Evolutionary conservation across 352 stramenopile genomes (phyloP), one percentile per base, ranked within the genome.

Genomic region (Phytophthora brassicae): DNA sequence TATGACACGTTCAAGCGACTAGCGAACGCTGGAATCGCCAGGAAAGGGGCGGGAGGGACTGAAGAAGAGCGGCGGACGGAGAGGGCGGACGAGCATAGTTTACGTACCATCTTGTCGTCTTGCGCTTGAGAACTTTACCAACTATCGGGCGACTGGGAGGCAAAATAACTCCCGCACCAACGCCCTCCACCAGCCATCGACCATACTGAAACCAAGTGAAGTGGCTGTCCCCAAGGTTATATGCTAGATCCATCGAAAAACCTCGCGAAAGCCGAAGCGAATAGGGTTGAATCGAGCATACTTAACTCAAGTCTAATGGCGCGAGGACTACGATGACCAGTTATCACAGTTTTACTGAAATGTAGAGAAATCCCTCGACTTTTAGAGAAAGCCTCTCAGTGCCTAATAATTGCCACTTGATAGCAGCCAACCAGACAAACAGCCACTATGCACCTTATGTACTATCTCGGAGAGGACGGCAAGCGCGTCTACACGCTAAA

Each of bases 401-500:
- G 36, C 16, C n/a, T n/a, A n/a, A n/a, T n/a, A 4, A 45, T 44
- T 19, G 13, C 16, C 39, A 55, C 31, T 61, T 51, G 50, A 65
- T 42, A 36, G 20, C 16, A 38, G 33, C 45, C 55, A 47, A 48
- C 35, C 56, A 60, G 36, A 24, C 55, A 47, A 31, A 19, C 39
- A 56, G 59, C 3, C 56, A 88, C 58, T 60, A 99, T 99, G 97
- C 97, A 99, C 84, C 90, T 99, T 65, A 99, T 99, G 97, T 99
- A 98, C 80, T 99, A 99, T 84, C 70, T 98, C 39, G 94, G 97
- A 69, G 80, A 74, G 17, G 86, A 93, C 73, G 97, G 97, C 70
- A 99, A 99, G 79, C 86, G 97, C 48, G 94, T 99, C 17, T 99
- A 99, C 85, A 99, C 97, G 65, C 92, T 99, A 26, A 99, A 99